Evolutionary conservation across 139 green algal genomes (phyloP).

Genomic region (Pleodorina starrii): DNA sequence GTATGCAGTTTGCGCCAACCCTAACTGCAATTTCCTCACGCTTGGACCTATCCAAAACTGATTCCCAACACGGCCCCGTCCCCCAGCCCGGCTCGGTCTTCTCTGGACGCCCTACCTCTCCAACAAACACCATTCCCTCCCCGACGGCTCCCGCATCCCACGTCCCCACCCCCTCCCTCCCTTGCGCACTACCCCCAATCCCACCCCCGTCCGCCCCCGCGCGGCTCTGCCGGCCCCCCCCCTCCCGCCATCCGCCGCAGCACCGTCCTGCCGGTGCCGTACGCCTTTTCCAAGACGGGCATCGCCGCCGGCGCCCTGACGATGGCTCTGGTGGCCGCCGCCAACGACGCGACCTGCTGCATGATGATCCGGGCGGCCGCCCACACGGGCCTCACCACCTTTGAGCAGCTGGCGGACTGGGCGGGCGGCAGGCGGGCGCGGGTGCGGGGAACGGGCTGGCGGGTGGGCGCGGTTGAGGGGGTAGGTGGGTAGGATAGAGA

Average conservation of each 20-base stretch:
- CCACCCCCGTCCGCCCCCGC: neutral
- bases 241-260: no score
- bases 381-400: slow-evolving; percentile 63
- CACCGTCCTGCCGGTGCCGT: slow-evolving; percentile 83
- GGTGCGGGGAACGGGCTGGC: neutral
- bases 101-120: no score
- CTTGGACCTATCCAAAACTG: no score
- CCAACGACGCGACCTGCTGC: slow-evolving; percentile 77
- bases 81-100: no score
- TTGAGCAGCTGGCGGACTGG: slow-evolving; percentile 77
- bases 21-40: no score
- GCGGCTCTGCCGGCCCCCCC: no score
- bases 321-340: slow-evolving; percentile 70
- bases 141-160: no score
- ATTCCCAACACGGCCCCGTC: no score
- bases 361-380: slow-evolving; percentile 75
- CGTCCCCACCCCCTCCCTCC: neutral
- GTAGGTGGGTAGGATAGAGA: no score
- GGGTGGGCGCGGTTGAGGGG: no score
- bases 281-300: slow-evolving; percentile 80
- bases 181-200: neutral
- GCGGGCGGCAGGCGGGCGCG: slow-evolving; percentile 62
- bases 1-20: no score
- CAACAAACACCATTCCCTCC: no score
- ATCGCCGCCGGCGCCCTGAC: slow-evolving; percentile 69